phyloP scores from a whole-genome alignment of 1,284 basidiomycete genomes.

The Boletellus deceptivus region DNA sequence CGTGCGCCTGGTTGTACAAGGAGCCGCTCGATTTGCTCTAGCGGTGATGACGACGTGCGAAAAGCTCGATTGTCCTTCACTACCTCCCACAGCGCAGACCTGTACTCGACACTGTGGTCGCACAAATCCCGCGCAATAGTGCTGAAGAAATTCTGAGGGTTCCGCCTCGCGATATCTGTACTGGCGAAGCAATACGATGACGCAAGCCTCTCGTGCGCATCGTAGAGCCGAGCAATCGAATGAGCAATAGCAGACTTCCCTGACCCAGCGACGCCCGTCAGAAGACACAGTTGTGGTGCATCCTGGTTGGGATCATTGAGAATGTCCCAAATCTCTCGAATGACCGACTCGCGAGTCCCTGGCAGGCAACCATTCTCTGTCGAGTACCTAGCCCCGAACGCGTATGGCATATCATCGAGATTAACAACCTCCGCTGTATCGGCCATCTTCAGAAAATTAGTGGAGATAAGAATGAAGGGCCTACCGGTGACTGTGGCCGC shows the following conservation, averaged over 20 bases:
- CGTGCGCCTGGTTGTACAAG: slow-evolving; percentile 3
- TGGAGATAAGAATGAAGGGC: neutral
- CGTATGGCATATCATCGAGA: neutral
- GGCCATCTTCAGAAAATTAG: no score
- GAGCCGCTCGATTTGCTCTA: slow-evolving; percentile 2
- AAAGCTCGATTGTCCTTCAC: slow-evolving; percentile 4
- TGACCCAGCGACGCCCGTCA: neutral
- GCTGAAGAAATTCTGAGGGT: slow-evolving; percentile 1
- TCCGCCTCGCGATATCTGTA: neutral
- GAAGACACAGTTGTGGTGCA: neutral
- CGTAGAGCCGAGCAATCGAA: neutral
- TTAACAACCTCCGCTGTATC: neutral
- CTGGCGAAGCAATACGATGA: neutral
- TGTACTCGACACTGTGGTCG: slow-evolving; percentile 1
- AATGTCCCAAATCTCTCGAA: slow-evolving; percentile 15
- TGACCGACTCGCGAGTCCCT: neutral
- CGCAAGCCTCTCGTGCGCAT: neutral
- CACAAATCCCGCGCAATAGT: slow-evolving; percentile 4
- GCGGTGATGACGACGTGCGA: neutral
- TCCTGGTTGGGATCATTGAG: neutral
- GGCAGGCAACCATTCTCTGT: neutral
- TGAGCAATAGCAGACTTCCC: neutral
- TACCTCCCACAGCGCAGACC: neutral
- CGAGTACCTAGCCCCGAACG: neutral
- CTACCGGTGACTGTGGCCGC: neutral